Evolutionary conservation across 1,284 basidiomycete genomes (phyloP).

Genomic region (Volvariella volvacea): DNA sequence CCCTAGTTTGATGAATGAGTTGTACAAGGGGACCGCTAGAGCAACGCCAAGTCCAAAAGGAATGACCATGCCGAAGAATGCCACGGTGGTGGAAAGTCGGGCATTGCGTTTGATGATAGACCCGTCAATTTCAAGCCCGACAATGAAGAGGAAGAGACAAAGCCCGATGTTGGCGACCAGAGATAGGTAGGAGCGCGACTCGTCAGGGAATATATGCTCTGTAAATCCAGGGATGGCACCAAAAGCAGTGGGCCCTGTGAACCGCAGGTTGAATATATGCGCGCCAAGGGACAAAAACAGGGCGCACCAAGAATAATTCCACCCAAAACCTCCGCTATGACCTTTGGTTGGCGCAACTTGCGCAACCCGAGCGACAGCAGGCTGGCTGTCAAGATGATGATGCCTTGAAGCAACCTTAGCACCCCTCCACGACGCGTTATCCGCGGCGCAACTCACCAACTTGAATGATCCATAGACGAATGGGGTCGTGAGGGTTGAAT

Average conservation of each 20-base stretch:
- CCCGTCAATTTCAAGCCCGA: constrained; percentile 82
- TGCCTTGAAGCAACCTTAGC: constrained; percentile 29
- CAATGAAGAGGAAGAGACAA: constrained; percentile 87
- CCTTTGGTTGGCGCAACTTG: constrained; percentile 79
- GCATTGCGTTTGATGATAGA: constrained; percentile 75
- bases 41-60: constrained; percentile 86
- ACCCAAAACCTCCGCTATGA: constrained; percentile 70
- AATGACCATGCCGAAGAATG: constrained; percentile 64
- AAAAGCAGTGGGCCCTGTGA: constrained; percentile 70
- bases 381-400: constrained; percentile 80
- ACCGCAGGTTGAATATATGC: constrained; percentile 1
- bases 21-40: constrained; percentile 76
- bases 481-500: constrained; percentile 63
- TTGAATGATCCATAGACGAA: constrained; percentile 89
- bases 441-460: constrained; percentile 44
- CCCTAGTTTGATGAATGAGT: constrained; percentile 55
- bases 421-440: not conserved
- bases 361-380: constrained; percentile 64
- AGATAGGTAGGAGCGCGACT: constrained; percentile 72
- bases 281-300: not conserved
- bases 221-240: constrained; percentile 79
- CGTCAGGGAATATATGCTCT: constrained; percentile 70
- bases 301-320: constrained; percentile 76
- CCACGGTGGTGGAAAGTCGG: constrained; percentile 49
- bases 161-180: constrained; percentile 92